Percentiles rank a stretch among this genome's conserved stretches.
Conservation (phyloP, 192 early-diverging fungal genomes). For the Globomyces pollinis-pini region DNA sequence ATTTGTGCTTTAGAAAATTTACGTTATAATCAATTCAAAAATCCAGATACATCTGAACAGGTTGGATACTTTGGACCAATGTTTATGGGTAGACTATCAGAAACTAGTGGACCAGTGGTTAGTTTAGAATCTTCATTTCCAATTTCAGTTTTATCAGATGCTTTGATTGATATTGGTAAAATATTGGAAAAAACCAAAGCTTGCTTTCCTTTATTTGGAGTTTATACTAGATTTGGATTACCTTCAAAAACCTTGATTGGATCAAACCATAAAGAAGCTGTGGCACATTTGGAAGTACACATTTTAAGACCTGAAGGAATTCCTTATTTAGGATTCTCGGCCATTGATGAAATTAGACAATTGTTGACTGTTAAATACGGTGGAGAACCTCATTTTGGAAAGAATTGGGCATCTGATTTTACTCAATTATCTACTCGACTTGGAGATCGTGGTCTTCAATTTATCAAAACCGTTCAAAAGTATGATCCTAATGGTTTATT, state of each 20-base stretch:
- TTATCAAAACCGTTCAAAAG: background rate
- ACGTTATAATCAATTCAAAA: background rate
- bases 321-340: background rate
- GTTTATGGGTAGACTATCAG: background rate
- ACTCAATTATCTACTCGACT: background rate
- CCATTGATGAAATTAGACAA: background rate
- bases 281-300: background rate
- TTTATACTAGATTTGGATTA: background rate
- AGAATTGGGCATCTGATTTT: constrained; percentile 2
- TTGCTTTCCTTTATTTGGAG: background rate
- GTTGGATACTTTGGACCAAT: background rate
- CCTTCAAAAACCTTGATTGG: background rate
- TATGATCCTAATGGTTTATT: background rate
- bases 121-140: background rate
- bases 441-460: background rate
- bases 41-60: background rate
- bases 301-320: background rate
- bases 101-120: background rate
- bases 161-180: background rate
- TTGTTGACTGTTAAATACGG: background rate
- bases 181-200: background rate
- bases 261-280: background rate
- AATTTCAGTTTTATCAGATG: background rate
- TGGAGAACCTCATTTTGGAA: background rate
- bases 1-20: background rate